Evolutionary conservation across 2,329 filamentous ascomycete species (phyloP), one percentile per base, ranked within the genome.

Genomic region (Peltaster fructicola): DNA sequence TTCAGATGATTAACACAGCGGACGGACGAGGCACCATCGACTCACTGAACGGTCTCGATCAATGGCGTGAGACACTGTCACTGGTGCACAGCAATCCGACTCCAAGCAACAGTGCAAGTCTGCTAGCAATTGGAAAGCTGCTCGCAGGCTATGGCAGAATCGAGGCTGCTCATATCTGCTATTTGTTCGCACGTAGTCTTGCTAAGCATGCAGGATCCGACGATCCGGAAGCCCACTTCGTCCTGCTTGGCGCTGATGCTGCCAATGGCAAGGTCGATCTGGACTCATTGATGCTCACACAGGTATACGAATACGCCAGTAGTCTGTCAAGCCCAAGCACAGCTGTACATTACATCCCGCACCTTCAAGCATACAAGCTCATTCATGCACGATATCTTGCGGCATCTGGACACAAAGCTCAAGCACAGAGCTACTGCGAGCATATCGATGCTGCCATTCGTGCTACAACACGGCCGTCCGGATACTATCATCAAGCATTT

Each of bases 161-260:
- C 7, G 85, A 95, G 48, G 90, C 90, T 11, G 82, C 85, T 13
- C 88, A 95, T 37, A 74, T 88, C 22, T 98, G 90, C 57, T 92
- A 76, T 55, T 61, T 99, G 10, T 91, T 98, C 47, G 80, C 81
- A 8, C 67, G 76, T 21, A 62, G 59, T 13, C 56, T 67, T 11
- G 65, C 73, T 1, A 57, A 81, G 6, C 78, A 93, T 44, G 75
- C 77, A 23, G 88, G 85, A 4, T 57, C 77, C 6, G 84, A 95
- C 46, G 85, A 98, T 40, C 62, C 73, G 1, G 68, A 70, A 22
- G 65, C 75, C 3, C 71, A 74, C 40, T 75, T 95, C 37, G 77
- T 88, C 5, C 65, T 95, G 6, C 59, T 98, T 12, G 85, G 88
- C 9, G 75, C 75, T 8, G 79, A 95, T 46, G 81, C 91, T 49